phyloP scores from a whole-genome alignment of 805 yeast genomes.

The Limtongia smithiae region DNA sequence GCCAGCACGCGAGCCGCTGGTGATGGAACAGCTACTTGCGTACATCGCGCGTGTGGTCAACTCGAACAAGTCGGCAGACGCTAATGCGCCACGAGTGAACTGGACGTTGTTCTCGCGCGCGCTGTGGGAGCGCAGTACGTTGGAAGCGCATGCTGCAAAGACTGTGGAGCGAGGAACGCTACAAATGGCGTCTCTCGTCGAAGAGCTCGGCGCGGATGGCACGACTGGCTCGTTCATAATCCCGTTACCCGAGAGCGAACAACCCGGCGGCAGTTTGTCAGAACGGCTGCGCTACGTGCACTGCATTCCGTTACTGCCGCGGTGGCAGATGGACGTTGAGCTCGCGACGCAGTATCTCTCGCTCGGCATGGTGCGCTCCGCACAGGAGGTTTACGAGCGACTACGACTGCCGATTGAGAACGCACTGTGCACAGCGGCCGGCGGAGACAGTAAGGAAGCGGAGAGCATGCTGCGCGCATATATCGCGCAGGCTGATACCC shows the following conservation, averaged over 20 bases:
- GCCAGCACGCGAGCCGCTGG: constrained; percentile 60
- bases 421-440: constrained; percentile 86
- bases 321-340: constrained; percentile 76
- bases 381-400: constrained; percentile 83
- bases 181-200: constrained; percentile 88
- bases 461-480: constrained; percentile 54
- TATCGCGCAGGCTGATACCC: constrained; percentile 34
- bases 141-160: constrained; percentile 75
- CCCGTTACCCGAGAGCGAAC: constrained; percentile 17
- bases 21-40: constrained; percentile 80
- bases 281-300: constrained; percentile 68
- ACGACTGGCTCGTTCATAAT: constrained; percentile 35
- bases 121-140: constrained; percentile 81
- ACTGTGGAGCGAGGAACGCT: constrained; percentile 92
- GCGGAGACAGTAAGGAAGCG: constrained; percentile 66
- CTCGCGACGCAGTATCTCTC: constrained; percentile 85
- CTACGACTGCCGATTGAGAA: constrained; percentile 73
- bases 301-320: constrained; percentile 71
- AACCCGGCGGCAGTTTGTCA: constrained; percentile 40
- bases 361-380: constrained; percentile 78
- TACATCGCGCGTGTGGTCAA: constrained; percentile 65
- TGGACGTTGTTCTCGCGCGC: constrained; percentile 80
- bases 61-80: constrained; percentile 35
- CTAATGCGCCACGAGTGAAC: constrained; percentile 43
- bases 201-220: constrained; percentile 67